These are phyloP conservation scores for Conringia planisiliqua DNA, from an alignment of 345 rosid species.

Conservation along the genomic window DNA sequence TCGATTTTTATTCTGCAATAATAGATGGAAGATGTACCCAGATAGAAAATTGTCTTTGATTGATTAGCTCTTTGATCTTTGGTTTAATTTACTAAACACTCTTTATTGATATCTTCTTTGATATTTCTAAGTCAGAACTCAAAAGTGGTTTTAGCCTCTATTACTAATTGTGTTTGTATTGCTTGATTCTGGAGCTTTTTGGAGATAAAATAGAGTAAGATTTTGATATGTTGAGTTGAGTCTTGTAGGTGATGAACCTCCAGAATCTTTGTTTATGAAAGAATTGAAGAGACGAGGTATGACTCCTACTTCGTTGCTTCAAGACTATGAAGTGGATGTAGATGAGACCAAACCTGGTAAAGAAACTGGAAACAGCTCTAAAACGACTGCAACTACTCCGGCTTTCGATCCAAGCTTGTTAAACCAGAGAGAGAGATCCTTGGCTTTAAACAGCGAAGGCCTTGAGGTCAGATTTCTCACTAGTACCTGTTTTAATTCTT, in stretches of 20 bases:
- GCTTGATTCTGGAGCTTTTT: neutral
- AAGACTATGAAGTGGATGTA: slow-evolving; percentile 56
- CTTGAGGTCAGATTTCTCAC: slow-evolving; percentile 61
- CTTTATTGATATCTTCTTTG: neutral
- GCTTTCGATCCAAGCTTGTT: slow-evolving; percentile 52
- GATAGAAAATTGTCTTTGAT: neutral
- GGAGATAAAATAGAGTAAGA: neutral
- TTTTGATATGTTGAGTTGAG: slow-evolving; percentile 10
- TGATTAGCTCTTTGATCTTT: neutral
- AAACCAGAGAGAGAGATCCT: slow-evolving; percentile 80
- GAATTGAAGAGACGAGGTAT: slow-evolving; percentile 89
- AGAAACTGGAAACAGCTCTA: slow-evolving; percentile 46
- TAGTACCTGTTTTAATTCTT: neutral
- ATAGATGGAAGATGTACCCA: neutral
- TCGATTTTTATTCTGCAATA: neutral
- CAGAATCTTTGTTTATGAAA: slow-evolving; percentile 94
- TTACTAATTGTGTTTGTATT: neutral
- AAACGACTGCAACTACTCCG: slow-evolving; percentile 67
- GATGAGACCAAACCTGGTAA: slow-evolving; percentile 51
- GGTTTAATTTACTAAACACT: too few relatives aligned
- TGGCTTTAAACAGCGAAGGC: slow-evolving; percentile 95
- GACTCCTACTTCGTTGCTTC: slow-evolving; percentile 83
- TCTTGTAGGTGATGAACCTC: slow-evolving; percentile 78
- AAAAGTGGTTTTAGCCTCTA: neutral
- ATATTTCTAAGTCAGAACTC: neutral